Evolutionary conservation across 2,329 filamentous ascomycete species (phyloP).

Genomic region (Pseudogymnoascus sp.): DNA sequence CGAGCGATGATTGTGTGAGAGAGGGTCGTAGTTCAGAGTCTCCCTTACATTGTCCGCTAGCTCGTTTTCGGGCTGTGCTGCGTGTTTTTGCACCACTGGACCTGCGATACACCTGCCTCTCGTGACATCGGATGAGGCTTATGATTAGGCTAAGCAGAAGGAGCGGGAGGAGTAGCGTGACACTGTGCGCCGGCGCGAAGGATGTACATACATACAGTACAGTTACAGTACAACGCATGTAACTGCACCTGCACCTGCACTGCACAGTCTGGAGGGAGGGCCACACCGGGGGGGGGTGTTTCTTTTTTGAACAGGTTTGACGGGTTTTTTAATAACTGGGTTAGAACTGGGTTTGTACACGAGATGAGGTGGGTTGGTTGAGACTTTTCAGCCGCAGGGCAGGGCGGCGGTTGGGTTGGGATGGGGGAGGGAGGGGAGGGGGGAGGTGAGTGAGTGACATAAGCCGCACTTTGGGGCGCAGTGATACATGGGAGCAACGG

Average conservation of each 20-base stretch:
- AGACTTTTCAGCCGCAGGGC: not conserved
- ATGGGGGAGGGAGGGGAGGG: too few relatives aligned
- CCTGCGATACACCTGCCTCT: not conserved
- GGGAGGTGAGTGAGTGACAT: not conserved
- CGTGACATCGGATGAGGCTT: not conserved
- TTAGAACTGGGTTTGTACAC: not conserved
- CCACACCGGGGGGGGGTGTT: not conserved
- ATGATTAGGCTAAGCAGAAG: not conserved
- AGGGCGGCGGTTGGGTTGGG: not conserved
- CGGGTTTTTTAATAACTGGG: not conserved
- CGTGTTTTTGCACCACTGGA: not conserved
- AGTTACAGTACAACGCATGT: not conserved
- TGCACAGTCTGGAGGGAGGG: not conserved
- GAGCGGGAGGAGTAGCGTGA: not conserved
- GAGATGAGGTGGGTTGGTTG: not conserved
- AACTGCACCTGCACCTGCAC: not conserved
- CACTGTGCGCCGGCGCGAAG: not conserved
- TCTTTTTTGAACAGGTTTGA: not conserved
- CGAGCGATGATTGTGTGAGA: not conserved
- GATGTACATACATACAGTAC: not conserved
- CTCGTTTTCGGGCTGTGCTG: not conserved
- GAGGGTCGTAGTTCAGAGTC: not conserved
- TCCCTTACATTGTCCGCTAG: not conserved
- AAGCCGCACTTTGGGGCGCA: not conserved
- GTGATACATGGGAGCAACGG: not conserved